phyloP scores from a whole-genome alignment of 1,139 yeast genomes.

The Taiozyma sp. region DNA sequence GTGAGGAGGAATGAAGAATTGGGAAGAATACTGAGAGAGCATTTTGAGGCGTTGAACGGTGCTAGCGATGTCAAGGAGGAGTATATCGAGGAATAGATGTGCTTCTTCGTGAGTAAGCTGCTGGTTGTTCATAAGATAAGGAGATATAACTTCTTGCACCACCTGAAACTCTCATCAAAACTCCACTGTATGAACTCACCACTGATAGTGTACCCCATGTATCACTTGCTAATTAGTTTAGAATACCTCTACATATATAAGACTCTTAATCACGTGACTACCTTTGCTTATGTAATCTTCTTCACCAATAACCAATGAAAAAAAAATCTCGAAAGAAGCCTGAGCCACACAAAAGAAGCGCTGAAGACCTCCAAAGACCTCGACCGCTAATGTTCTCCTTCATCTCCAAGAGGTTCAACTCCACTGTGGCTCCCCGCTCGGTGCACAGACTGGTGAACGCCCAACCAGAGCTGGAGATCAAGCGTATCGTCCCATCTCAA shows the following conservation, averaged over 20 bases:
- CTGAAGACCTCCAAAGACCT: not conserved
- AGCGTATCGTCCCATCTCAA: slow-evolving; percentile 67
- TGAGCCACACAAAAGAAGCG: not conserved
- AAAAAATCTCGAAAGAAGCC: not conserved
- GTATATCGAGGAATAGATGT: not conserved
- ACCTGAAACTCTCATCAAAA: too few species aligned
- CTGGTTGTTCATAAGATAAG: too few species aligned
- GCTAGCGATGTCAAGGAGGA: not conserved
- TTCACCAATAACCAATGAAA: not conserved
- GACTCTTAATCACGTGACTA: not conserved
- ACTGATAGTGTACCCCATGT: too few species aligned
- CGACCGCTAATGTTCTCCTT: not conserved
- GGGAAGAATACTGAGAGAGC: slow-evolving; percentile 35
- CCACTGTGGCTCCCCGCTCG: not conserved
- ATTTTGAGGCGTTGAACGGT: slow-evolving; percentile 4
- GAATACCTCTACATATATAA: too few species aligned
- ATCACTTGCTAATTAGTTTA: too few species aligned
- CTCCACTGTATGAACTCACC: too few species aligned
- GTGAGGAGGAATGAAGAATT: slow-evolving; percentile 47
- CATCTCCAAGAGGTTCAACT: not conserved
- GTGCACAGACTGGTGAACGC: not conserved
- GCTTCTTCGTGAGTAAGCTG: not conserved
- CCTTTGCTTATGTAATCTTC: not conserved
- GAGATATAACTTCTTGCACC: too few species aligned
- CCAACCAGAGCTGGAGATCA: slow-evolving; percentile 38